Evolutionary conservation across 2,329 filamentous ascomycete genomes (phyloP).

Genomic region (Colletotrichum coccodes): DNA sequence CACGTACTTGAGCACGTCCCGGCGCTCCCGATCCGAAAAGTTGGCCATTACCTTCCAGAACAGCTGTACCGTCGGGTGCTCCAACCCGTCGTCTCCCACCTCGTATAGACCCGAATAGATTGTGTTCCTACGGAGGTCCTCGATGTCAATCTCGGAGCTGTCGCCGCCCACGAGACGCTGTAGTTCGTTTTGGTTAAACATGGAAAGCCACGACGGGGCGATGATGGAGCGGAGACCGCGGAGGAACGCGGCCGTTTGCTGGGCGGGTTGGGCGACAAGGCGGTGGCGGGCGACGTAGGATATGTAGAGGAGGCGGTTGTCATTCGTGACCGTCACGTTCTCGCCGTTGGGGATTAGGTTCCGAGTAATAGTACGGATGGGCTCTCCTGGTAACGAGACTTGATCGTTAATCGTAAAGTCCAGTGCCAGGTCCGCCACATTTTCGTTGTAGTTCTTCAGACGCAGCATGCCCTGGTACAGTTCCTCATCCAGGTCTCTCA

Average conservation of each 20-base stretch:
- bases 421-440: slow-evolving; percentile 82
- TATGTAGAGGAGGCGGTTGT: slow-evolving; percentile 94
- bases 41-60: slow-evolving; percentile 92
- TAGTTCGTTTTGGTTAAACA: slow-evolving; percentile 98
- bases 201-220: slow-evolving; percentile 90
- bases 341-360: slow-evolving; percentile 83
- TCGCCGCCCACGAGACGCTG: slow-evolving; percentile 94
- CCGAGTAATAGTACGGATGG: slow-evolving; percentile 72
- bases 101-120: slow-evolving; percentile 88
- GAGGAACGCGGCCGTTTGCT: slow-evolving; percentile 90
- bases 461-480: slow-evolving; percentile 86
- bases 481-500: slow-evolving; percentile 89
- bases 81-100: slow-evolving; percentile 86
- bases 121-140: slow-evolving; percentile 86
- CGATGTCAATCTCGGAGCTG: slow-evolving; percentile 84
- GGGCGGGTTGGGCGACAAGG: slow-evolving; percentile 80
- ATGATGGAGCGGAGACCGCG: slow-evolving; percentile 88
- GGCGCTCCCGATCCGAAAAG: slow-evolving; percentile 79
- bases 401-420: slow-evolving; percentile 91
- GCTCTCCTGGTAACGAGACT: slow-evolving; percentile 56
- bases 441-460: slow-evolving; percentile 86
- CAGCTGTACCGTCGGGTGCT: slow-evolving; percentile 85
- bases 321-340: slow-evolving; percentile 83
- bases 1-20: slow-evolving; percentile 94
- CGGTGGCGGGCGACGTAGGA: slow-evolving; percentile 90